Conservation (phyloP, 805 yeast genomes). For the Barnettozyma sucrosica region DNA sequence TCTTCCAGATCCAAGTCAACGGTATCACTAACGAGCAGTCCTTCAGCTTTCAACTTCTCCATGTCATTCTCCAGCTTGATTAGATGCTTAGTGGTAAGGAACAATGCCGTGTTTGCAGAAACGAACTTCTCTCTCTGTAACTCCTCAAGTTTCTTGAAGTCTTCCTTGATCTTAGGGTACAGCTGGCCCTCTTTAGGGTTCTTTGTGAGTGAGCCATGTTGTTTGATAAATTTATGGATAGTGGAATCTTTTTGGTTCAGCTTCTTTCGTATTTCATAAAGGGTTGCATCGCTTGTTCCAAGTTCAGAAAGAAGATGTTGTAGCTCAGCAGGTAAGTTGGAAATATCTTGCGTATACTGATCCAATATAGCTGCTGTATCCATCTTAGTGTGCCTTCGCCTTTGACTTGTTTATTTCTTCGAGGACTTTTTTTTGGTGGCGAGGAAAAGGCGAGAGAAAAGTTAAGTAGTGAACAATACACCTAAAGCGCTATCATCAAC, state of each 20-base stretch:
- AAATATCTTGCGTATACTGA: slow-evolving; percentile 64
- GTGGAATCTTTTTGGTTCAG: slow-evolving; percentile 70
- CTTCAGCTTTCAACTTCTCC: slow-evolving; percentile 70
- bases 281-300: slow-evolving; percentile 57
- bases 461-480: too few species aligned
- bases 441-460: neutral
- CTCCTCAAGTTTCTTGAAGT: slow-evolving; percentile 49
- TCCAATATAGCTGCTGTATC: slow-evolving; percentile 86
- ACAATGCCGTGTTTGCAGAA: slow-evolving; percentile 78
- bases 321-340: slow-evolving; percentile 84
- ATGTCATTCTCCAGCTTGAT: slow-evolving; percentile 70
- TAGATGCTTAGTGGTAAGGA: slow-evolving; percentile 70
- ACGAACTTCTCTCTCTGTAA: slow-evolving; percentile 75
- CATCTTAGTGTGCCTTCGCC: slow-evolving; percentile 31
- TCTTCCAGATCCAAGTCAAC: slow-evolving; percentile 30
- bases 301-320: slow-evolving; percentile 77
- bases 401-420: neutral
- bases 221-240: slow-evolving; percentile 74
- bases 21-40: slow-evolving; percentile 53
- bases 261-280: slow-evolving; percentile 61
- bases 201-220: slow-evolving; percentile 73
- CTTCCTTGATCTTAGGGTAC: slow-evolving; percentile 61
- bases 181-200: slow-evolving; percentile 76
- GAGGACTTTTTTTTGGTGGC: neutral
- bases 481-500: neutral